Base-by-base conservation (phyloP, 2,329 filamentous ascomycete species). In the Thielaviopsis punctulata region DNA sequence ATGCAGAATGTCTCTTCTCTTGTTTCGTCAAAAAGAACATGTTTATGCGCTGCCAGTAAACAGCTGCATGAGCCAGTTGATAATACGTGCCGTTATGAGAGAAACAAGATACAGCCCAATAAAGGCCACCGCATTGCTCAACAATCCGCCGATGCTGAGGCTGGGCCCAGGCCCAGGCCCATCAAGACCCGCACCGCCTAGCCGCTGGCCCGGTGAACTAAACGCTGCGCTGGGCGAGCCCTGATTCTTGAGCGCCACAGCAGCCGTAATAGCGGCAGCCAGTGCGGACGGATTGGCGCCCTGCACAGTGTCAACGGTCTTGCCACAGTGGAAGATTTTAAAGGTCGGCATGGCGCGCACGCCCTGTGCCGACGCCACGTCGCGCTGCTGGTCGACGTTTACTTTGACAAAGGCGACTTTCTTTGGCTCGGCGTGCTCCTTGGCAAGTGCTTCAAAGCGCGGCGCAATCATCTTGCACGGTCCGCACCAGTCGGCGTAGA, bases 401-500 rank as follows among this genome's bases (percentile, higher is more conserved):
- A 96, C 79, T 69, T 95, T 96, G 62, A 80, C 81, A 65, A 96
- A 98, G 46, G 86, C 84, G 61, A 96, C 84, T 63, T 80, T 81
- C 62, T 83, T 82, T 15, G 87, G 82, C 58, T 87, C 81, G 48
- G 87, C 81, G 62, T 92, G 79, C 64, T 90, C 84, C 55, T 75
- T 73, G 47, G 88, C 79, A 54, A 96, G 80, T 60, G 82, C 79
- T 63, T 95, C 86, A 66, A 93, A 96, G 53, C 85, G 78, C 19
- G 90, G 90, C 48, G 86, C 86, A 58, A 96, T 93, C 64, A 83
- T 78, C 69, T 93, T 93, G 77, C 89, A 95, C 62, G 90, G 88
- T 53, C 83, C 84, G 66, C 88, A 96, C 86, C 87, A 95, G 69
- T 93, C 85, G 65, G 90, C 90, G 63, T 92, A 93, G 74, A 95